A percentile compares a stretch with the other conserved stretches of the same genome.
phyloP scores from a whole-genome alignment of 192 early-diverging fungal species.

The Pecoramyces ruminantium region DNA sequence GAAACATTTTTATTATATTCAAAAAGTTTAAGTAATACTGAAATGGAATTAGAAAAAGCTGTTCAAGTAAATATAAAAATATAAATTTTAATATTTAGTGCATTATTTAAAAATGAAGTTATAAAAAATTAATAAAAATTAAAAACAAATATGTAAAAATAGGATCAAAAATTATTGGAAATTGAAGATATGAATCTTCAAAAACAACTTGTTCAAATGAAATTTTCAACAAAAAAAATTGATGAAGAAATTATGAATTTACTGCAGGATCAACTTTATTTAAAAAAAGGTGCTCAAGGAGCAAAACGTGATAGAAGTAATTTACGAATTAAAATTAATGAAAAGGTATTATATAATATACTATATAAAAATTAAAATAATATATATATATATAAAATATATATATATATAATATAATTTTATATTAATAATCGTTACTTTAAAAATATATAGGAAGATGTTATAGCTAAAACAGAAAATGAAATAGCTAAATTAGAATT shows the following conservation, averaged over 20 bases:
- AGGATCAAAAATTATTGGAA: constrained; percentile 29
- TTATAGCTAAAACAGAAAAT: constrained; percentile 28
- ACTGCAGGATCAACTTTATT: constrained; percentile 26
- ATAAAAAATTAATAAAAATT: background rate
- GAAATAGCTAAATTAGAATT: constrained; percentile 24
- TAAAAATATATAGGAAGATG: constrained; percentile 9
- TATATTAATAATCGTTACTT: no score
- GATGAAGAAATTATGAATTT: constrained; percentile 32
- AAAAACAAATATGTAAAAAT: background rate
- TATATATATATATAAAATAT: no score
- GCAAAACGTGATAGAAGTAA: constrained; percentile 20
- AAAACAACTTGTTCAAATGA: constrained; percentile 17
- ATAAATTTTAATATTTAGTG: no score
- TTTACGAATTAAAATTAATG: constrained; percentile 25
- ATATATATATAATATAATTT: no score
- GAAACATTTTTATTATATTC: constrained; percentile 24
- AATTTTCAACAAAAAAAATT: constrained; percentile 12
- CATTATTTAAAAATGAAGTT: background rate
- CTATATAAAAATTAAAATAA: no score
- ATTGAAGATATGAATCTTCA: constrained; percentile 21
- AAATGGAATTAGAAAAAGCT: constrained; percentile 21
- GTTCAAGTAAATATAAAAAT: constrained; percentile 9
- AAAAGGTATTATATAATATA: no score
- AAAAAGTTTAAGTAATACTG: constrained; percentile 24
- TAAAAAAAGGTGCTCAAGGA: constrained; percentile 28